Base-by-base conservation (phyloP, 176 grass and related monocot species). In the Musa troglodytarum region DNA sequence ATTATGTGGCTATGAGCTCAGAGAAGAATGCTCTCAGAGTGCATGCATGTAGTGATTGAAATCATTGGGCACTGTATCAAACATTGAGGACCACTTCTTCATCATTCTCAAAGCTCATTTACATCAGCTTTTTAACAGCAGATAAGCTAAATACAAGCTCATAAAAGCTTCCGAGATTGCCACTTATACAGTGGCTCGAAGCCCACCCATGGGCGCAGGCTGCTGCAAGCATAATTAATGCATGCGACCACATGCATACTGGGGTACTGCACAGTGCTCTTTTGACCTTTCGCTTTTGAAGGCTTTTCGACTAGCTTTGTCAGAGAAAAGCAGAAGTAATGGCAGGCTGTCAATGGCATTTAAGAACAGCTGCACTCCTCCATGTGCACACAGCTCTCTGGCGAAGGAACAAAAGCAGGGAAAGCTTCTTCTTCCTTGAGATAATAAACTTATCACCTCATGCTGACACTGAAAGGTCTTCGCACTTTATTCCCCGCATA, bases 301-400 rank as follows among this genome's bases (percentile, higher is more conserved):
- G 20, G 68, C 43, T 43, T 70, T 34, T 70, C 51, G 29, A 50
- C 68, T 70, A n/a, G 1, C 68, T 70, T 19, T 20, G 19, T 34
- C 68, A 70, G 68, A 49, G 43, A 13, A 50, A 50, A 14, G 51
- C 49, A n/a, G 17, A 17, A 70, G 68, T 50, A 9, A 50, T 50
- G 29, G 68, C 29, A 70, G 68, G 17, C 34, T 11, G 68, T 49
- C 68, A 70, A 51, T 70, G 3, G 11, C 68, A 51, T 26, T 24
- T 14, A 63, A 63, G 17, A 8, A 65, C 57, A 61, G 16, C 57
- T n/a, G 57, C 57, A 61, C 57, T 26, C 17, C 49, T 70, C 68
- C 34, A 70, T 70, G 68, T 70, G 68, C 68, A 51, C 2, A n/a
- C 14, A n/a, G 57, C 63, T 65, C n/a, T 24, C 22, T 65, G 65